Evolutionary conservation across 345 rosid species (phyloP).

Genomic region (Citrus medica): DNA sequence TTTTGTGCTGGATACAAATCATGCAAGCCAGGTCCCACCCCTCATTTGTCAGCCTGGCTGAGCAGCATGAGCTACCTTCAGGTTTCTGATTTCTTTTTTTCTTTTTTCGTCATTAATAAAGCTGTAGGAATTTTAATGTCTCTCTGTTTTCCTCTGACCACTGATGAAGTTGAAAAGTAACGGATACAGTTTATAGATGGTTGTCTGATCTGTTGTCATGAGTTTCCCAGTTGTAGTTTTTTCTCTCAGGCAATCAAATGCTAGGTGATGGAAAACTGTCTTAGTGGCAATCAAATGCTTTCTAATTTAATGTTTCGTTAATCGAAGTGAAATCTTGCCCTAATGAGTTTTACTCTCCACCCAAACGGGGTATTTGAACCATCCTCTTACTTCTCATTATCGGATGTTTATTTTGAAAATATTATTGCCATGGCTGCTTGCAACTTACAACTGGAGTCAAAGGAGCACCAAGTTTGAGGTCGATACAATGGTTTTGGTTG

Average conservation of each 20-base stretch:
- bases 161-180: not conserved
- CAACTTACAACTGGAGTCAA: not conserved
- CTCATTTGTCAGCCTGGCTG: not conserved
- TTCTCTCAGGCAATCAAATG: not conserved
- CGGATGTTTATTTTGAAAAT: not conserved
- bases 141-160: not conserved
- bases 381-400: not conserved
- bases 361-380: not conserved
- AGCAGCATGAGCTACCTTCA: not conserved
- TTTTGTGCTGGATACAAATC: not conserved
- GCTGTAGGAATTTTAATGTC: not conserved
- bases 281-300: not conserved
- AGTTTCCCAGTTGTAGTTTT: not conserved
- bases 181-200: not conserved
- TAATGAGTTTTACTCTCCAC: not conserved
- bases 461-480: not conserved
- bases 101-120: not conserved
- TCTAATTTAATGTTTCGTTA: not conserved
- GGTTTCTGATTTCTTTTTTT: not conserved
- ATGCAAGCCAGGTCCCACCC: not conserved
- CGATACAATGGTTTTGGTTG: too few relatives aligned
- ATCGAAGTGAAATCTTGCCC: too few relatives aligned
- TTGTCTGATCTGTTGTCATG: not conserved
- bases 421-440: not conserved
- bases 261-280: not conserved